Evolutionary conservation across 805 yeast species (phyloP).

Genomic region (Naumovozyma dairenensis): DNA sequence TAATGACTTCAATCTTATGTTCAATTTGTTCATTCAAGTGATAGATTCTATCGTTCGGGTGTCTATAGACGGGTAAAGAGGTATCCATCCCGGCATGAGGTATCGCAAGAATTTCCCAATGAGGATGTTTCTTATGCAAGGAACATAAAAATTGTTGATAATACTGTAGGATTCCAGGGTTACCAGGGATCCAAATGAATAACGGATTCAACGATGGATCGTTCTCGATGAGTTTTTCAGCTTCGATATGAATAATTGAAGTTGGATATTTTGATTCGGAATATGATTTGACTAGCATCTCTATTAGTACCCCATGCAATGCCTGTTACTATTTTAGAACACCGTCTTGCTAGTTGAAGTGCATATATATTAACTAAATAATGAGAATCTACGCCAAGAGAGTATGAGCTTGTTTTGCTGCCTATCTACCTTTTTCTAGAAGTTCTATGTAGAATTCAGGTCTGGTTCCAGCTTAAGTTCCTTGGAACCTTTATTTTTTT

Average conservation of each 20-base stretch:
- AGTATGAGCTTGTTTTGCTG: too few relatives aligned
- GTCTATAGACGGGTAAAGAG: slow-evolving; percentile 9
- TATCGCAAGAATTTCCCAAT: slow-evolving; percentile 45
- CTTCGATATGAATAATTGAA: slow-evolving; percentile 11
- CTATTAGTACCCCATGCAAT: too few relatives aligned
- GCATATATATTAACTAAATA: too few relatives aligned
- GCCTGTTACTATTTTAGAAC: too few relatives aligned
- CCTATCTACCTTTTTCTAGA: too few relatives aligned
- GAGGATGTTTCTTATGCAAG: slow-evolving; percentile 35
- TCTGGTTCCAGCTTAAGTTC: too few relatives aligned
- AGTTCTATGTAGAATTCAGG: too few relatives aligned
- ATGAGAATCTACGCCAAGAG: too few relatives aligned
- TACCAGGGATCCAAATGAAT: slow-evolving; percentile 61
- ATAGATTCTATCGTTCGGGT: slow-evolving; percentile 10
- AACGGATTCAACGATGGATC: slow-evolving; percentile 38
- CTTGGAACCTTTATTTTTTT: too few relatives aligned
- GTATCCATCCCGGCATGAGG: slow-evolving; percentile 52
- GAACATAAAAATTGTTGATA: slow-evolving; percentile 44
- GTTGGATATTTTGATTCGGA: slow-evolving; percentile 11
- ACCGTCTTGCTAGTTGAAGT: too few relatives aligned
- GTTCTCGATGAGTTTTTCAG: slow-evolving; percentile 1
- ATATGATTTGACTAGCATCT: slow-evolving; percentile 9
- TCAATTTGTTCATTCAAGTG: slow-evolving; percentile 45
- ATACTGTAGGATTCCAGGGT: slow-evolving; percentile 64
- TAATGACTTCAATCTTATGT: slow-evolving; percentile 47